These are phyloP conservation scores for Penicillium sp. DNA, from an alignment of 2,329 filamentous ascomycete genomes.

Conservation along the genomic window DNA sequence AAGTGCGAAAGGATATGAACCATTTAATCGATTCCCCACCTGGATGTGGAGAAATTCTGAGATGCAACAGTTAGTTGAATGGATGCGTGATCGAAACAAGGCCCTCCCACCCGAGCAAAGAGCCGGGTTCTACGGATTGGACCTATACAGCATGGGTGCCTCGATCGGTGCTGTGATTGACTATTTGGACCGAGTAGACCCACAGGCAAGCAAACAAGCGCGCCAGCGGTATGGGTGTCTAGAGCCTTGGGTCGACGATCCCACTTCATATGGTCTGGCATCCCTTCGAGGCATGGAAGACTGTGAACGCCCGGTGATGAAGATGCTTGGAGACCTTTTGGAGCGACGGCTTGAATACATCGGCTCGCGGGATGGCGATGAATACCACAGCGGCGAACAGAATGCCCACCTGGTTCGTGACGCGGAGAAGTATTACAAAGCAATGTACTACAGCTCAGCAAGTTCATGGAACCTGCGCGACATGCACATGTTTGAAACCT, in stretches of 20 bases:
- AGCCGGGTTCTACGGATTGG: constrained; percentile 53
- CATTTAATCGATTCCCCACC: constrained; percentile 53
- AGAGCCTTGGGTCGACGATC: constrained; percentile 52
- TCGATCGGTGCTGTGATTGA: constrained; percentile 50
- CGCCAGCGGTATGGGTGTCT: constrained; percentile 49
- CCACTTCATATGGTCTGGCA: constrained; percentile 51
- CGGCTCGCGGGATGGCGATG: constrained; percentile 42
- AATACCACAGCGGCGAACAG: constrained; percentile 52
- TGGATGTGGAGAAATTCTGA: constrained; percentile 60
- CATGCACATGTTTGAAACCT: constrained; percentile 53
- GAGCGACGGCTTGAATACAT: constrained; percentile 45
- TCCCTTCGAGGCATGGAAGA: constrained; percentile 43
- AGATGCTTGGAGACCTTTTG: constrained; percentile 49
- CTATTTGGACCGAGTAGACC: constrained; percentile 51
- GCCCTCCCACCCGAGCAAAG: constrained; percentile 30
- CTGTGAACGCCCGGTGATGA: constrained; percentile 50
- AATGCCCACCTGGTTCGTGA: constrained; percentile 53
- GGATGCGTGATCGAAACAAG: constrained; percentile 50
- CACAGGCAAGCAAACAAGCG: constrained; percentile 46
- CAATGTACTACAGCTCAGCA: constrained; percentile 53
- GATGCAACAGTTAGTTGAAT: constrained; percentile 53
- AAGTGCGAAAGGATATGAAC: constrained; percentile 31
- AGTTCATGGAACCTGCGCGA: constrained; percentile 55
- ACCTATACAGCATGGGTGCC: constrained; percentile 52
- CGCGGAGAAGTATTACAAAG: constrained; percentile 53